Percentiles rank a stretch among this genome's conserved stretches.
Evolutionary conservation across 208 protist species (phyloP).

Genomic region (Trypanosoma theileri): DNA sequence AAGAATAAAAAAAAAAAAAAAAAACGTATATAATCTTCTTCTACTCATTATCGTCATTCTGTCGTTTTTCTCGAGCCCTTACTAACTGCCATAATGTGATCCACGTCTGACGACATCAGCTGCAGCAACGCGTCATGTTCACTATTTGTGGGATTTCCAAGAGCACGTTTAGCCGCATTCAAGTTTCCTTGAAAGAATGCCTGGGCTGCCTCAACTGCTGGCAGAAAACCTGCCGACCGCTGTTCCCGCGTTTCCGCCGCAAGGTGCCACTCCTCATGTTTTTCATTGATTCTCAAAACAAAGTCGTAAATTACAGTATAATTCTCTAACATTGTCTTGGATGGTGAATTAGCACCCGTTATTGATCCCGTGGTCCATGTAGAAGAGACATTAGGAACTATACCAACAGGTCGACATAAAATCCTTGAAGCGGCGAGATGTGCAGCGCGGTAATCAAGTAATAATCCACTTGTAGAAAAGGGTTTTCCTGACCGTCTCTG

Average conservation of each 20-base stretch:
- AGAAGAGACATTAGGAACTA: constrained; percentile 13
- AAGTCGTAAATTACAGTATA: constrained; percentile 67
- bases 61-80: neutral
- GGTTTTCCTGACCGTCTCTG: constrained; percentile 5
- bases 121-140: constrained; percentile 44
- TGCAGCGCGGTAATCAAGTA: constrained; percentile 52
- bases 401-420: constrained; percentile 58
- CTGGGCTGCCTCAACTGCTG: constrained; percentile 56
- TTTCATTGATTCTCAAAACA: constrained; percentile 32
- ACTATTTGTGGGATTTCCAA: constrained; percentile 23
- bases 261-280: constrained; percentile 76
- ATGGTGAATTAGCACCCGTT: neutral
- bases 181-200: constrained; percentile 55
- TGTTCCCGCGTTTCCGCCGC: constrained; percentile 58
- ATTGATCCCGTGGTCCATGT: neutral
- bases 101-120: constrained; percentile 52
- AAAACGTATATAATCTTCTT: constrained; percentile 3
- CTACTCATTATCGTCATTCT: constrained; percentile 9
- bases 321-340: constrained; percentile 11
- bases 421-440: constrained; percentile 49
- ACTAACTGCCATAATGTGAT: neutral
- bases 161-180: constrained; percentile 24
- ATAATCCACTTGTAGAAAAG: constrained; percentile 43
- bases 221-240: constrained; percentile 46
- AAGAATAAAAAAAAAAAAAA: too few relatives aligned